phyloP scores from a whole-genome alignment of 176 grass and related monocot species.

The Elaeis guineensis region DNA sequence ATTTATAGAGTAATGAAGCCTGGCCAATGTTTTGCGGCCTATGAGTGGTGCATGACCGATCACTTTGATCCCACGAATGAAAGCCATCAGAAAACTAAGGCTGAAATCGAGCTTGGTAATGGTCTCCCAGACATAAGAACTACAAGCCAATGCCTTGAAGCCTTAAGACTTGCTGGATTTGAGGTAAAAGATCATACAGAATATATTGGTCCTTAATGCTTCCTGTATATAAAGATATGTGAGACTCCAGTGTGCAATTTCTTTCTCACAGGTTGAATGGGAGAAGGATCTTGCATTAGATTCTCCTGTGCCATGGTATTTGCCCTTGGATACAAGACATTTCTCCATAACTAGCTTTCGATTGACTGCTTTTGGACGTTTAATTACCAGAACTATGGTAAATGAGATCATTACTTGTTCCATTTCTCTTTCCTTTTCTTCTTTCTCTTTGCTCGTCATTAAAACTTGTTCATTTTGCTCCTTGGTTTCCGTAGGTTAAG shows the following conservation, averaged over 20 bases:
- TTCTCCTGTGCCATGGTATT: slow-evolving; percentile 88
- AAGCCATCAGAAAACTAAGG: slow-evolving; percentile 73
- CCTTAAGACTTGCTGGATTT: slow-evolving; percentile 83
- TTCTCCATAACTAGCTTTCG: slow-evolving; percentile 92
- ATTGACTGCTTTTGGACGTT: slow-evolving; percentile 67
- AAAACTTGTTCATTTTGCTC: too few relatives aligned
- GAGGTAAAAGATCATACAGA: slow-evolving; percentile 35
- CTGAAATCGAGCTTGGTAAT: slow-evolving; percentile 85
- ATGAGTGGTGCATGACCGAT: slow-evolving; percentile 92
- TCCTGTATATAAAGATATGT: too few relatives aligned
- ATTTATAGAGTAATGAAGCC: slow-evolving; percentile 86
- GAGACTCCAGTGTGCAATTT: too few relatives aligned
- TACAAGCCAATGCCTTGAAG: slow-evolving; percentile 77
- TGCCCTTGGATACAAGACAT: slow-evolving; percentile 71
- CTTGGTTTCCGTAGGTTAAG: slow-evolving; percentile 55
- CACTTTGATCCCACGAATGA: slow-evolving; percentile 74
- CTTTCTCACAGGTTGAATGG: slow-evolving; percentile 65
- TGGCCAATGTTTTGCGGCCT: slow-evolving; percentile 86
- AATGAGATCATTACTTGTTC: slow-evolving; percentile 5
- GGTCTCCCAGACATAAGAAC: slow-evolving; percentile 86
- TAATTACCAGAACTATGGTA: slow-evolving; percentile 73
- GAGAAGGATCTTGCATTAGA: slow-evolving; percentile 78
- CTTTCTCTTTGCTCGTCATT: slow-evolving; percentile 10
- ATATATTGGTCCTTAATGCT: not conserved
- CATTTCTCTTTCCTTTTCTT: not conserved